These are phyloP conservation scores for Prunella vulgaris DNA, from an alignment of 257 asterid genomes.

Conservation along the genomic window DNA sequence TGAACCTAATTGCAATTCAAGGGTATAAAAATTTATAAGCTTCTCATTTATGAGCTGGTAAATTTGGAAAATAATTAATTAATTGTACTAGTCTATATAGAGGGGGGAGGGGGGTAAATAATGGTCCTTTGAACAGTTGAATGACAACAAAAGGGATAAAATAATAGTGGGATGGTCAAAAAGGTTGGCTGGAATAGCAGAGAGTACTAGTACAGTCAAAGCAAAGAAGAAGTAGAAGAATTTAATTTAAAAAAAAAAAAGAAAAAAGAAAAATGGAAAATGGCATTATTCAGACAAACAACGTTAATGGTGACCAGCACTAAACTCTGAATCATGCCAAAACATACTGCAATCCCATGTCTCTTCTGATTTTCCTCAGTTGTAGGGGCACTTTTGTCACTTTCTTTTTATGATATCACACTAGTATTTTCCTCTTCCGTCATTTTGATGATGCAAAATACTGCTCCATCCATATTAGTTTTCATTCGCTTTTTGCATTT, in stretches of 20 bases:
- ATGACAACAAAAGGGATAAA: background rate
- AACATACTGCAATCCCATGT: constrained; percentile 43
- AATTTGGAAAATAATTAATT: too few relatives aligned
- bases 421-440: background rate
- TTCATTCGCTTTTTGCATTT: too few relatives aligned
- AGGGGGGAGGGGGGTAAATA: background rate
- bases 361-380: background rate
- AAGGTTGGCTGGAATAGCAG: constrained; percentile 1
- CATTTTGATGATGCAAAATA: background rate
- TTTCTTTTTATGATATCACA: background rate
- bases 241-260: too few relatives aligned
- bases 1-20: too few relatives aligned
- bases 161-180: constrained; percentile 19
- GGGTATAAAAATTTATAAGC: too few relatives aligned
- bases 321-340: constrained; percentile 27
- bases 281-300: constrained; percentile 17
- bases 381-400: constrained; percentile 11
- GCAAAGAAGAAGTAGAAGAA: background rate
- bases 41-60: too few relatives aligned
- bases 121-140: background rate
- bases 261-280: background rate
- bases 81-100: background rate
- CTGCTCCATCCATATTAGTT: too few relatives aligned
- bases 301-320: constrained; percentile 29
- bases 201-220: constrained; percentile 15